These are phyloP conservation scores for Scutellaria baicalensis DNA, from an alignment of 257 asterid genomes.

Conservation along the genomic window DNA sequence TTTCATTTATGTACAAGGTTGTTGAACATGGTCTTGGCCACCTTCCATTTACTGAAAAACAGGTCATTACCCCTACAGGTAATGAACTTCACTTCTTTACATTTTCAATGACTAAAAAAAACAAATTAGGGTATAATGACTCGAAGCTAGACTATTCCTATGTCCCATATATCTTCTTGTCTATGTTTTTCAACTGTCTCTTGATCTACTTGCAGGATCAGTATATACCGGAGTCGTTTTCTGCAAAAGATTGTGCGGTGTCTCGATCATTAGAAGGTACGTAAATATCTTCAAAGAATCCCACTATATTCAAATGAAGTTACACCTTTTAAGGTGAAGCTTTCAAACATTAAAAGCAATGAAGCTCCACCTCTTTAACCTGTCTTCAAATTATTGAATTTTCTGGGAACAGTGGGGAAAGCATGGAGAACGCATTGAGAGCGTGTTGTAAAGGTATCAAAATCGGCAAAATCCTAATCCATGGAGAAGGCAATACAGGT, in stretches of 20 bases:
- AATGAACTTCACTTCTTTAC: not conserved
- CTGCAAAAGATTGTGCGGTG: slow-evolving; percentile 80
- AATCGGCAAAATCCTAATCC: slow-evolving; percentile 88
- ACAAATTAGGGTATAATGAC: not conserved
- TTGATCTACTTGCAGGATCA: slow-evolving; percentile 50
- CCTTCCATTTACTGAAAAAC: slow-evolving; percentile 94
- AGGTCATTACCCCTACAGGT: slow-evolving; percentile 92
- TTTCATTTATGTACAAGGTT: slow-evolving; percentile 37
- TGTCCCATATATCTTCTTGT: not conserved
- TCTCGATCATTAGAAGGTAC: slow-evolving; percentile 93
- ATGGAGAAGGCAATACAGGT: slow-evolving; percentile 52
- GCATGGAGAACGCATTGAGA: slow-evolving; percentile 96
- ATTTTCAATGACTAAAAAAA: not conserved
- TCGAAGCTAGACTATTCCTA: not conserved
- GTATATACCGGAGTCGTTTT: slow-evolving; percentile 78
- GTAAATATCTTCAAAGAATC: not conserved
- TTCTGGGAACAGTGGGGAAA: slow-evolving; percentile 67
- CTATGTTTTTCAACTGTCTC: not conserved
- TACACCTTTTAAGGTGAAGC: not conserved
- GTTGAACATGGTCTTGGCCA: slow-evolving; percentile 97
- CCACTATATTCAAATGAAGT: not conserved
- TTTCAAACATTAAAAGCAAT: not conserved
- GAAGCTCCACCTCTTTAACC: not conserved
- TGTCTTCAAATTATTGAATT: not conserved
- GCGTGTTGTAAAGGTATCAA: slow-evolving; percentile 96